A percentile compares a stretch with the other conserved stretches of the same genome.
Conservation (phyloP, 179 eudicot genomes). For the Silene vulgaris region DNA sequence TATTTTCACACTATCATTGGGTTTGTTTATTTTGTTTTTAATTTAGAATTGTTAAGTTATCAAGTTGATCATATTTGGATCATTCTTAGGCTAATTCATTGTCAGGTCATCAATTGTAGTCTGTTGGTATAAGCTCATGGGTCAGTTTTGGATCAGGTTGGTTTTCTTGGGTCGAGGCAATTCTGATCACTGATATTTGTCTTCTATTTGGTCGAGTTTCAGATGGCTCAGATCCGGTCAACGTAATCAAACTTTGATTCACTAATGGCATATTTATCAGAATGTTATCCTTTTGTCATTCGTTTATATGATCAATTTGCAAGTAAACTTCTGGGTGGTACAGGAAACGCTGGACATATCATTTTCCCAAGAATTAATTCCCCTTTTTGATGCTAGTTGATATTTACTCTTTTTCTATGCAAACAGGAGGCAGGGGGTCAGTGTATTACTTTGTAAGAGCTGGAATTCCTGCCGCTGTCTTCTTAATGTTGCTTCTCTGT, state of each 20-base stretch:
- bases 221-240: background rate
- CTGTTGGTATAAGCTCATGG: background rate
- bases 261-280: background rate
- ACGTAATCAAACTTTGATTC: background rate
- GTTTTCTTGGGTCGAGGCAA: background rate
- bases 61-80: background rate
- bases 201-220: background rate
- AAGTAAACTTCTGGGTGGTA: background rate
- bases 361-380: background rate
- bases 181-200: background rate
- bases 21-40: no score
- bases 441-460: slow-evolving; percentile 18
- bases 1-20: no score
- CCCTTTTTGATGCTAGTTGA: background rate
- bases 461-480: slow-evolving; percentile 15
- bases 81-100: background rate
- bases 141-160: background rate
- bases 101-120: background rate
- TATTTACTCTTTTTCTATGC: background rate
- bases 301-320: background rate
- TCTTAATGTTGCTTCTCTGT: slow-evolving; percentile 14
- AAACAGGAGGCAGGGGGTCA: background rate
- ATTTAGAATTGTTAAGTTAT: background rate
- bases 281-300: background rate
- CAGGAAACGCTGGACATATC: no score